Evolutionary conservation across 306 rosid genomes (phyloP).

Genomic region (Cyamopsis tetragonoloba): DNA sequence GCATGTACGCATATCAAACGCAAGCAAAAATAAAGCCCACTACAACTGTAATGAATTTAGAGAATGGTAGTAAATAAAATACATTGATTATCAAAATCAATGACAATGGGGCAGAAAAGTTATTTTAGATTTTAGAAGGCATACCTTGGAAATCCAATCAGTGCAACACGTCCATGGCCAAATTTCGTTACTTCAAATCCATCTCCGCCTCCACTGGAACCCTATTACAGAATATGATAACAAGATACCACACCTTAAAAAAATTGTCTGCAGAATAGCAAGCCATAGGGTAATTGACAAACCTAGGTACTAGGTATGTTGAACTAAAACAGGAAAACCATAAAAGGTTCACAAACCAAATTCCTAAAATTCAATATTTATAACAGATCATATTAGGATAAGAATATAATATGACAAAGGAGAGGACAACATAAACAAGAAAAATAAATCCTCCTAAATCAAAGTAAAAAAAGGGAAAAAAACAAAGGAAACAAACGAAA

Average conservation of each 20-base stretch:
- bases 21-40: not conserved
- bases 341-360: conserved; percentile 7
- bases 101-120: not conserved
- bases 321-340: not conserved
- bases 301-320: conserved; percentile 2
- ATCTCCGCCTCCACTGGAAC: conserved; percentile 98
- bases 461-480: not conserved
- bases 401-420: not conserved
- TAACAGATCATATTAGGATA: not conserved
- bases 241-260: not conserved
- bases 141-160: conserved; percentile 98
- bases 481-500: conserved; percentile 9
- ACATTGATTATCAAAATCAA: conserved; percentile 1
- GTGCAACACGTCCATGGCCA: conserved; percentile 98
- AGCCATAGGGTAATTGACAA: not conserved
- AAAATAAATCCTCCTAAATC: not conserved
- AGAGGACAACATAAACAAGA: not conserved
- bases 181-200: conserved; percentile 98
- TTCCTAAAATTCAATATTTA: conserved; percentile 11
- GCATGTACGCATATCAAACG: not conserved
- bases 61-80: not conserved
- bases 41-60: not conserved
- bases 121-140: not conserved
- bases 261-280: not conserved
- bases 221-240: conserved; percentile 46